Percentiles rank a stretch among this genome's conserved stretches.
Evolutionary conservation across 2,329 filamentous ascomycete genomes (phyloP).

Genomic region (Beauveria australis): DNA sequence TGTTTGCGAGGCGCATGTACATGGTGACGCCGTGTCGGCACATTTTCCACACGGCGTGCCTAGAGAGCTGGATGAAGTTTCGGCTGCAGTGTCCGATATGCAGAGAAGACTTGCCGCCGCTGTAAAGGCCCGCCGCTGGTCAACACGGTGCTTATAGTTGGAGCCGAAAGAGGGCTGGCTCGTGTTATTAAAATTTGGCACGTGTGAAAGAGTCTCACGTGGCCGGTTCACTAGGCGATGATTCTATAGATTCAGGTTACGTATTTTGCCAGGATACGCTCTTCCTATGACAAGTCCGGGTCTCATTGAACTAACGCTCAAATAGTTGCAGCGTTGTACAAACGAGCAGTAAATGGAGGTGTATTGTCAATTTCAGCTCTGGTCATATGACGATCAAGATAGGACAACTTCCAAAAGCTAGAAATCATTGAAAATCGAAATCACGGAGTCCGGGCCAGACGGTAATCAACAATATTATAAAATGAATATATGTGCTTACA

Average conservation of each 20-base stretch:
- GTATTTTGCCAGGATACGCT: background rate
- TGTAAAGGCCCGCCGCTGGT: constrained; percentile 41
- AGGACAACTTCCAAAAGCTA: background rate
- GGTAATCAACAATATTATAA: background rate
- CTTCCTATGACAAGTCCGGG: background rate
- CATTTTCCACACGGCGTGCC: constrained; percentile 84
- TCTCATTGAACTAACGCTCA: background rate
- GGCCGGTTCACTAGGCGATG: background rate
- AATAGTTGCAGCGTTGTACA: background rate
- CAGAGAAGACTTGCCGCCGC: constrained; percentile 75
- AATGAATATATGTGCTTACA: too few species aligned
- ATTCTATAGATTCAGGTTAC: background rate
- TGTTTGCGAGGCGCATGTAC: constrained; percentile 74
- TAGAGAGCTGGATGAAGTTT: constrained; percentile 96
- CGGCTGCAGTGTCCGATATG: constrained; percentile 92
- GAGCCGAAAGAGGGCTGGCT: too few species aligned
- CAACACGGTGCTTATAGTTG: too few species aligned
- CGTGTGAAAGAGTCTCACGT: background rate
- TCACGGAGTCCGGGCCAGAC: background rate
- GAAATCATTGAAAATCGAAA: too few species aligned
- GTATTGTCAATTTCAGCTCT: background rate
- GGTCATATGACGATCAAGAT: background rate
- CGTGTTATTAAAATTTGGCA: background rate
- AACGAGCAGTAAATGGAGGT: too few species aligned
- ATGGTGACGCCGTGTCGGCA: constrained; percentile 98